Conservation (phyloP, 768 basidiomycete species). For the Amanita jacksonii region DNA sequence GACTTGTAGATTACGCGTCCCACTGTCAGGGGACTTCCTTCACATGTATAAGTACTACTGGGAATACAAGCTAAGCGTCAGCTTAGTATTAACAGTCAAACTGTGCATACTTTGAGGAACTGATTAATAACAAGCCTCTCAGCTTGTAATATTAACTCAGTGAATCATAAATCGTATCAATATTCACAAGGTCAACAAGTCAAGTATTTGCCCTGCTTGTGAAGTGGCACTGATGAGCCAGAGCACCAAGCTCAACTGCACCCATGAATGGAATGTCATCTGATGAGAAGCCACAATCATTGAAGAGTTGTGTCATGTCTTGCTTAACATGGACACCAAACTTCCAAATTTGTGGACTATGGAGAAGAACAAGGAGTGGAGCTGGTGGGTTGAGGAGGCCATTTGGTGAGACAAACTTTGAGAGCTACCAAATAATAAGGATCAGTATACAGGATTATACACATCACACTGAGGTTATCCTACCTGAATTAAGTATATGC, state of each 20-base stretch:
- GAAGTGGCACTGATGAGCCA: slow-evolving; percentile 19
- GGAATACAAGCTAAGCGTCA: no score
- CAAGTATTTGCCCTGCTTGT: slow-evolving; percentile 13
- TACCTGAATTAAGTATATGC: slow-evolving; percentile 9
- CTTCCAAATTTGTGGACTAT: slow-evolving; percentile 14
- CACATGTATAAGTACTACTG: no score
- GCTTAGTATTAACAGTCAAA: no score
- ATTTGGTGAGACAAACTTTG: background rate
- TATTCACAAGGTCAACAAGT: slow-evolving; percentile 22
- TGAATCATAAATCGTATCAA: no score
- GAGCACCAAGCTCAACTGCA: slow-evolving; percentile 18
- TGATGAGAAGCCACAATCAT: slow-evolving; percentile 7
- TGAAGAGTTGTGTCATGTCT: slow-evolving; percentile 16
- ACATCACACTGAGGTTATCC: background rate
- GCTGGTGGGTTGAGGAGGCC: slow-evolving; percentile 1
- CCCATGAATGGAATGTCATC: slow-evolving; percentile 15
- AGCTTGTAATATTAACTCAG: no score
- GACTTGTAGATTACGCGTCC: no score
- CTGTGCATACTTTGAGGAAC: no score
- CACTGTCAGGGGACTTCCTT: no score
- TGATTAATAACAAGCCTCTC: no score
- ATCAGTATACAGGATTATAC: background rate
- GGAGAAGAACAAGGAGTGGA: slow-evolving; percentile 8
- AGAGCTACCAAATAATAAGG: background rate
- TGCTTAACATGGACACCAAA: slow-evolving; percentile 16